Conservation (phyloP, 495 filamentous ascomycete genomes). For the Hypomontagnella monticulosa region DNA sequence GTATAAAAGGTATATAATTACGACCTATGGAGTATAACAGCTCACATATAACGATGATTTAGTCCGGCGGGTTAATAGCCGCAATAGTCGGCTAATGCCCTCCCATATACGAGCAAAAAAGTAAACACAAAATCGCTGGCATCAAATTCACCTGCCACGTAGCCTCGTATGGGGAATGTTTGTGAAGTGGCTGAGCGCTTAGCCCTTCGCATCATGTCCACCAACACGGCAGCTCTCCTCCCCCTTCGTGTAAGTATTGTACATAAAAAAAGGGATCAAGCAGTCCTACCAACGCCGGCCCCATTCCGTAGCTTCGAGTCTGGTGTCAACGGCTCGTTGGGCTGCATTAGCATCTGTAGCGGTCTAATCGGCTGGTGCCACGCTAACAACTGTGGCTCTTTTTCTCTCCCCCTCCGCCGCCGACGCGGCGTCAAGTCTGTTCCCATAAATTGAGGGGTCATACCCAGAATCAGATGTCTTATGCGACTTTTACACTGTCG, state of each 20-base stretch:
- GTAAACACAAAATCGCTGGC: slow-evolving; percentile 21
- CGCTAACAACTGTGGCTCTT: slow-evolving; percentile 19
- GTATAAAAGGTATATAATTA: slow-evolving; percentile 1
- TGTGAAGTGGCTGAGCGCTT: slow-evolving; percentile 15
- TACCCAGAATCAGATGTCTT: background rate
- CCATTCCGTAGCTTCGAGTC: slow-evolving; percentile 31
- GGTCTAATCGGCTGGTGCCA: slow-evolving; percentile 34
- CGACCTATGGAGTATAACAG: background rate
- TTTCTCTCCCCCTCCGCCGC: slow-evolving; percentile 18
- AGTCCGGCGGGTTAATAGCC: slow-evolving; percentile 6
- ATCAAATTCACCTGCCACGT: slow-evolving; percentile 29
- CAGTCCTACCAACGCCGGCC: slow-evolving; percentile 21
- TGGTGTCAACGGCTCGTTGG: slow-evolving; percentile 13
- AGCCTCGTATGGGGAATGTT: background rate
- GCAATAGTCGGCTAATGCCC: slow-evolving; percentile 3
- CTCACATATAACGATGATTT: background rate
- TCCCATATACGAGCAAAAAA: slow-evolving; percentile 12
- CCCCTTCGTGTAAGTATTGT: background rate
- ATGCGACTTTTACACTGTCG: slow-evolving; percentile 10
- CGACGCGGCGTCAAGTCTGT: slow-evolving; percentile 26
- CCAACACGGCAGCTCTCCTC: slow-evolving; percentile 13
- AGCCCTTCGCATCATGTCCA: slow-evolving; percentile 14
- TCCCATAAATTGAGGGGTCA: slow-evolving; percentile 41
- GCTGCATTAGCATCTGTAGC: slow-evolving; percentile 34
- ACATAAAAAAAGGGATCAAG: slow-evolving; percentile 9